A percentile compares a stretch with the other conserved stretches of the same genome.
Evolutionary conservation across 164 flowering plant species (phyloP).

Genomic region (Vitis riparia): DNA sequence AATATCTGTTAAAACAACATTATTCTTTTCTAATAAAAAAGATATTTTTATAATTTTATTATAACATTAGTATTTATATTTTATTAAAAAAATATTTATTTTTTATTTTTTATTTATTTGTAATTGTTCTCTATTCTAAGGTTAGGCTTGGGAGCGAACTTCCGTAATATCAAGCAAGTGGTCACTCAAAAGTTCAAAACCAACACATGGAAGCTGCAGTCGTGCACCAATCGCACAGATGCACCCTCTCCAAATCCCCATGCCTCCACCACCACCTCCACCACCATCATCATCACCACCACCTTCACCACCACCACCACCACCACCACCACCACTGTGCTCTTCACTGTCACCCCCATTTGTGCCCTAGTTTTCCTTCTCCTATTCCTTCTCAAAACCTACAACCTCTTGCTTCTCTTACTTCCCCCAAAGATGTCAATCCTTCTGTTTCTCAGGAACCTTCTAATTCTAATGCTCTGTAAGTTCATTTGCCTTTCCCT

Average conservation of each 20-base stretch:
- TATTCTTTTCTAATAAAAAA: no score
- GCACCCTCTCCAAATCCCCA: not conserved
- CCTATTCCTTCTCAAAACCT: not conserved
- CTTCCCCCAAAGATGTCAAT: not conserved
- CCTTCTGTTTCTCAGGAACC: not conserved
- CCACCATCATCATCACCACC: slow-evolving; percentile 8
- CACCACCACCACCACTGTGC: slow-evolving; percentile 4
- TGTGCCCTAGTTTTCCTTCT: slow-evolving; percentile 3
- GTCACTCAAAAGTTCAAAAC: not conserved
- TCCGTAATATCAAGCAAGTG: not conserved
- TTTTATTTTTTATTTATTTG: no score
- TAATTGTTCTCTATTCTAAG: no score
- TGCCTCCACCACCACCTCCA: not conserved
- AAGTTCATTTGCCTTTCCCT: not conserved
- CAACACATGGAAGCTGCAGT: not conserved
- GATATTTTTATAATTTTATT: no score
- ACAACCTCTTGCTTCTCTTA: not conserved
- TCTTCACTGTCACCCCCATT: not conserved
- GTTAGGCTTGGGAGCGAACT: no score
- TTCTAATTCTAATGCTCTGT: not conserved
- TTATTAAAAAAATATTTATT: no score
- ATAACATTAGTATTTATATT: no score
- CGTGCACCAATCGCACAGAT: slow-evolving; percentile 8
- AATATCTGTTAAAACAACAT: no score
- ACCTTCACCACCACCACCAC: slow-evolving; percentile 6